A percentile compares a stretch with the other conserved stretches of the same genome.
Evolutionary conservation across 78 protist genomes (phyloP).

Genomic region (Dictyostelium citrinum): DNA sequence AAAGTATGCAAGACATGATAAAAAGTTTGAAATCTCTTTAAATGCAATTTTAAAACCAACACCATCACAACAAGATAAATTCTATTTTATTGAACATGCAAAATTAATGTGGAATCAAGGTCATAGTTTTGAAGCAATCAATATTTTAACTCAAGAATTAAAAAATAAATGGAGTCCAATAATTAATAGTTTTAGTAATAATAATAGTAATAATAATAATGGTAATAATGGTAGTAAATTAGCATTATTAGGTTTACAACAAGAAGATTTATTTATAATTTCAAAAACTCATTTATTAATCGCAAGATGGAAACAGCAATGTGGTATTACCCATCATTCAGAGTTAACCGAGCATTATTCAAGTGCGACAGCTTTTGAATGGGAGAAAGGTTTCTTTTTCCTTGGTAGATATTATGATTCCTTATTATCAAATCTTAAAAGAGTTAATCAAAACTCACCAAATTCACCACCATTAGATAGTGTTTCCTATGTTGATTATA

Average conservation of each 20-base stretch:
- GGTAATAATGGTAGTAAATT: background rate
- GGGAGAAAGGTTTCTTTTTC: constrained; percentile 84
- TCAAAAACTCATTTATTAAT: background rate
- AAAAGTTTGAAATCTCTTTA: constrained; percentile 41
- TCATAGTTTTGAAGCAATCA: constrained; percentile 35
- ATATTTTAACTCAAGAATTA: background rate
- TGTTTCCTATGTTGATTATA: background rate
- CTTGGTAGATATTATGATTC: constrained; percentile 79
- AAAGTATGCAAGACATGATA: constrained; percentile 21
- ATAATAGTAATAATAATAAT: background rate
- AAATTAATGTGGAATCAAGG: constrained; percentile 8
- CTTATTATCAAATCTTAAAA: background rate
- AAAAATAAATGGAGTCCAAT: background rate
- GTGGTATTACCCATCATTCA: constrained; percentile 34
- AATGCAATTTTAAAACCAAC: constrained; percentile 43
- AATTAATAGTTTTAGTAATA: background rate
- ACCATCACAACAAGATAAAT: background rate
- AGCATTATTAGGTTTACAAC: background rate
- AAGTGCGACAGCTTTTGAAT: background rate
- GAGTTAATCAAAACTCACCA: constrained; percentile 5
- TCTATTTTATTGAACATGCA: constrained; percentile 36
- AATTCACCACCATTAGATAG: background rate
- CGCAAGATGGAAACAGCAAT: constrained; percentile 46
- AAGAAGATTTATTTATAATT: background rate
- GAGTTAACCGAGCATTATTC: constrained; percentile 4